Evolutionary conservation across 345 rosid genomes (phyloP).

Genomic region (Pseudoturritis turrita): DNA sequence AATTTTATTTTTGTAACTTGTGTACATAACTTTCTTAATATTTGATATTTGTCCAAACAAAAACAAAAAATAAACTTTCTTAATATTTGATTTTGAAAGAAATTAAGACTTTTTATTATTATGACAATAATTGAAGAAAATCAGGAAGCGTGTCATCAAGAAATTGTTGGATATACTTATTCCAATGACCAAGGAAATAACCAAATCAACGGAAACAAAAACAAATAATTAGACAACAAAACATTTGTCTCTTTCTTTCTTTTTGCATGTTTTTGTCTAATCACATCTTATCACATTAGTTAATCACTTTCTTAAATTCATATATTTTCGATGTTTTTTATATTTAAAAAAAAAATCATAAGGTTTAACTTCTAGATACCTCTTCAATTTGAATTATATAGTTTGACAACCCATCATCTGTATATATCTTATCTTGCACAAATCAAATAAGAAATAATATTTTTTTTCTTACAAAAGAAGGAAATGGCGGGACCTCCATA

Average conservation of each 20-base stretch:
- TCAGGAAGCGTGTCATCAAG: background rate
- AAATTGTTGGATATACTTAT: background rate
- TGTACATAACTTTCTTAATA: background rate
- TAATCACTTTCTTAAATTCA: background rate
- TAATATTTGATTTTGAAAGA: background rate
- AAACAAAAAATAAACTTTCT: no score
- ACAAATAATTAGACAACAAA: background rate
- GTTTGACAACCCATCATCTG: conserved; percentile 18
- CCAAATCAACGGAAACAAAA: conserved; percentile 11
- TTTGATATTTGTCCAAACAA: no score
- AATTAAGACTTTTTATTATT: background rate
- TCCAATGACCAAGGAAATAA: conserved; percentile 23
- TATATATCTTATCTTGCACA: conserved; percentile 18
- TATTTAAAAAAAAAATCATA: background rate
- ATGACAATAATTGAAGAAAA: background rate
- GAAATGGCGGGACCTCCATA: conserved; percentile 35
- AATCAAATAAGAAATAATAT: background rate
- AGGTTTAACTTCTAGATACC: background rate
- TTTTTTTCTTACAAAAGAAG: conserved; percentile 14
- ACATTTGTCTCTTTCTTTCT: conserved; percentile 9
- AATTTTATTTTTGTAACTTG: no score
- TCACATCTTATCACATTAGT: background rate
- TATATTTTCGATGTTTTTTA: background rate
- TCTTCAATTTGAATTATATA: background rate
- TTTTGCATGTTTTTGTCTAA: conserved; percentile 3